Percentiles rank a stretch among this genome's conserved stretches.
phyloP scores from a whole-genome alignment of 148 eudicot species.

The Rhododendron simsii region DNA sequence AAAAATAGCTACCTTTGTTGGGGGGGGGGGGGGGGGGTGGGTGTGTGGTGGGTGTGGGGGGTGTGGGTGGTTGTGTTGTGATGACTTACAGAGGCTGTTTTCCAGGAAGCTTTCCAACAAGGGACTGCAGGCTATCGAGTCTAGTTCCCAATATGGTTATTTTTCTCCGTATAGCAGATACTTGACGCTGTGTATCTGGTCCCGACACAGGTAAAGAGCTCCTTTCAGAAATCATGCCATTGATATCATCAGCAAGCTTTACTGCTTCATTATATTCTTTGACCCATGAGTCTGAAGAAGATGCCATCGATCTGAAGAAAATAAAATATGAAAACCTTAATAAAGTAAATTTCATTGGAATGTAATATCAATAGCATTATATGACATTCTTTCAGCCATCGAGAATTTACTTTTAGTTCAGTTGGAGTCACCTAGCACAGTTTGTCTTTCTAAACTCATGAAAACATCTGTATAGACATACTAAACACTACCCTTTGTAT shows the following conservation, averaged over 20 bases:
- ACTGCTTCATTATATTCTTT: slow-evolving; percentile 80
- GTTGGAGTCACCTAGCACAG: background rate
- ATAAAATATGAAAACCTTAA: background rate
- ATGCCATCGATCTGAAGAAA: slow-evolving; percentile 49
- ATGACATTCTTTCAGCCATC: too few species aligned
- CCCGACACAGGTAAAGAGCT: slow-evolving; percentile 47
- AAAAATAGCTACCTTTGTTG: background rate
- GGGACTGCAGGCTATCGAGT: slow-evolving; percentile 70
- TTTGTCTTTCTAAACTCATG: background rate
- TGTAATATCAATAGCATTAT: too few species aligned
- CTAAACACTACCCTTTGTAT: background rate
- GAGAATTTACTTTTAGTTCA: too few species aligned
- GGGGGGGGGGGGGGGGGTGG: background rate
- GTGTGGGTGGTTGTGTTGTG: background rate
- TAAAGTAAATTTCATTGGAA: too few species aligned
- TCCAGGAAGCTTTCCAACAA: slow-evolving; percentile 65
- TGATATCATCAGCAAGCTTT: slow-evolving; percentile 72
- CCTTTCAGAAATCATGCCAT: slow-evolving; percentile 73
- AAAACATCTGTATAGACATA: background rate
- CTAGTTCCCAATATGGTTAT: slow-evolving; percentile 86
- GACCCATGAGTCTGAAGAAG: slow-evolving; percentile 67
- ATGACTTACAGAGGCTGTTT: slow-evolving; percentile 62
- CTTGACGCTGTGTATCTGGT: slow-evolving; percentile 70
- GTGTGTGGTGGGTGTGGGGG: too few species aligned
- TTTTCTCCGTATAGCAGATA: slow-evolving; percentile 72